phyloP scores from a whole-genome alignment of 306 rosid species.

The Corylus americana region DNA sequence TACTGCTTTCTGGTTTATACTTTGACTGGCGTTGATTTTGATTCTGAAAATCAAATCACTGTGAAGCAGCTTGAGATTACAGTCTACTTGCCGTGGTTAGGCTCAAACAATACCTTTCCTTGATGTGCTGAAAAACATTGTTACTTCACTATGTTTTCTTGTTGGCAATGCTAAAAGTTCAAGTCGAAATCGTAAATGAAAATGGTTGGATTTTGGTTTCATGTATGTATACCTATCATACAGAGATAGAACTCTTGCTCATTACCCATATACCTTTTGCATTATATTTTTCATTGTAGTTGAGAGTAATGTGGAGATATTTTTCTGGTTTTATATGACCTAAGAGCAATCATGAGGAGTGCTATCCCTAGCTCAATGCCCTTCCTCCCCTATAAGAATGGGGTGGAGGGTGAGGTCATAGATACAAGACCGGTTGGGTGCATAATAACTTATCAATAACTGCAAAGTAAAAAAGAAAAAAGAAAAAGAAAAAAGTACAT shows the following conservation, averaged over 20 bases:
- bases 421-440: not conserved
- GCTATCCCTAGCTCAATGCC: not conserved
- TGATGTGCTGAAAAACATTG: not conserved
- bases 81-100: not conserved
- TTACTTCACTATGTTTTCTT: not conserved
- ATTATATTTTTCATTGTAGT: not conserved
- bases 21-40: not conserved
- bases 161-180: not conserved
- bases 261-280: not conserved
- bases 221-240: not conserved
- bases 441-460: not conserved
- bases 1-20: slow-evolving; percentile 9
- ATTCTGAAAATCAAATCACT: not conserved
- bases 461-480: no score
- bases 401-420: not conserved
- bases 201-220: not conserved
- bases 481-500: no score
- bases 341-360: not conserved
- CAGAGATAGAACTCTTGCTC: not conserved
- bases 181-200: not conserved
- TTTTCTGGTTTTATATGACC: not conserved
- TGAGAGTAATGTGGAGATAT: not conserved
- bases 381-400: not conserved
- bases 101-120: not conserved
- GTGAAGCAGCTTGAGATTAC: not conserved